Evolutionary conservation across 106 monocot species (phyloP), one percentile per base, ranked within the genome.

Genomic region (Allium sativum): DNA sequence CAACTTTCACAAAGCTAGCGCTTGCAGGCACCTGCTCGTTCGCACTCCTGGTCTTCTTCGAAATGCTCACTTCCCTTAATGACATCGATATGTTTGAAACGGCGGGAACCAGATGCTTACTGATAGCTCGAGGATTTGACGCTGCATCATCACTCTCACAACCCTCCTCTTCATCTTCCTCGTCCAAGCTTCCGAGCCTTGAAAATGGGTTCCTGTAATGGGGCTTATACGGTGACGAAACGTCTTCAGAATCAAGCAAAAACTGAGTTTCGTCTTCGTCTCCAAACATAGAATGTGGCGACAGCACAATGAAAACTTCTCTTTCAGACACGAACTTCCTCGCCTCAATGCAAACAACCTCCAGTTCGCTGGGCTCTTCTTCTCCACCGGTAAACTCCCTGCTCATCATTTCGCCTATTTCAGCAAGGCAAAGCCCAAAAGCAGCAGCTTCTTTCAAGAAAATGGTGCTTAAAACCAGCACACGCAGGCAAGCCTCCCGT

Each of bases 331-430:
- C 68, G 51, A 72, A 61, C 48, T 64, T 73, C 77, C 69, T 83
- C 0, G 80, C 84, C 48, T 80, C 80, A 48, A 88, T 81, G 77
- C 83, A 83, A 14, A 88, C 52, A 43, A 83, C 62, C 72, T 88
- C 88, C 21, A 88, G 68, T 65, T 88, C 77, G 10, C 88, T 88
- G 21, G 88, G 88, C 64, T 80, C 83, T 64, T 88, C 88, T 22
- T 80, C 68, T n/a, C 63, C 19, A 8, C 77, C 81, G 10, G 52
- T 84, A 52, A 80, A 84, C 64, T 80, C 84, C 48, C 87, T 69
- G 72, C 76, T 88, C 87, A 88, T 88, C 83, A 88, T 88, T 59
- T 83, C 83, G 7, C 87, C 88, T 19, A 88, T 88, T 72, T 88
- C 83, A 42, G 83, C 70, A 31, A 88, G 68, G 53, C 80, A 83